Evolutionary conservation across 305 asterid species (phyloP).

Genomic region (Salvia sclarea): DNA sequence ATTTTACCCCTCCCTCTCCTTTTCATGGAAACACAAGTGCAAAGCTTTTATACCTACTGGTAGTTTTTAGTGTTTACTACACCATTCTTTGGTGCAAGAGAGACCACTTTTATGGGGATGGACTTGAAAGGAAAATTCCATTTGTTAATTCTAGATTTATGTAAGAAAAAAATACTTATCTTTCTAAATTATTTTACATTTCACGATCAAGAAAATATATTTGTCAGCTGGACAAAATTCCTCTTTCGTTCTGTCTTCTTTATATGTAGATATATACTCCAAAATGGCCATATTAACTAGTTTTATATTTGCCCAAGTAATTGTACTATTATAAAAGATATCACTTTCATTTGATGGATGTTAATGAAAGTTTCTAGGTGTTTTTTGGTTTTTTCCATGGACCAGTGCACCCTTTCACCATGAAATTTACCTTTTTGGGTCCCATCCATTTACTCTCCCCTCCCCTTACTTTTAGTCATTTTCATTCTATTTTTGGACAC

Average conservation of each 20-base stretch:
- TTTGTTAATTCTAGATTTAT: slow-evolving; percentile 6
- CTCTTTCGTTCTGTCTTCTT: not conserved
- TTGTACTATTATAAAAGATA: not conserved
- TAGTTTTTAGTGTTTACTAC: not conserved
- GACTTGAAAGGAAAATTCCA: slow-evolving; percentile 8
- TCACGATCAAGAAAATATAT: not conserved
- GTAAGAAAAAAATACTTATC: not conserved
- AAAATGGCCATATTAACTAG: not conserved
- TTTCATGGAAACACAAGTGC: slow-evolving; percentile 1
- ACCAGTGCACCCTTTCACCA: too few species aligned
- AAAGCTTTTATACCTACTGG: slow-evolving; percentile 5
- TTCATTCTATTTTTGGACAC: not conserved
- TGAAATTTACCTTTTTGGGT: too few species aligned
- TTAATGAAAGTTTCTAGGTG: not conserved
- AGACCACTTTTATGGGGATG: not conserved
- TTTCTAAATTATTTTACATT: not conserved
- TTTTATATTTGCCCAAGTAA: not conserved
- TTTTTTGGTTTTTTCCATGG: too few species aligned
- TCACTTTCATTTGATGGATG: not conserved
- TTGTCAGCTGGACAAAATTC: not conserved
- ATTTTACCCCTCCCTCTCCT: slow-evolving; percentile 7
- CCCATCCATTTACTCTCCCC: too few species aligned
- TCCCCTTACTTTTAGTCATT: not conserved
- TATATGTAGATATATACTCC: not conserved
- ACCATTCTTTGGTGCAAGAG: not conserved